phyloP scores from a whole-genome alignment of 371 early-diverging fungal species.

The Smittium culicis region DNA sequence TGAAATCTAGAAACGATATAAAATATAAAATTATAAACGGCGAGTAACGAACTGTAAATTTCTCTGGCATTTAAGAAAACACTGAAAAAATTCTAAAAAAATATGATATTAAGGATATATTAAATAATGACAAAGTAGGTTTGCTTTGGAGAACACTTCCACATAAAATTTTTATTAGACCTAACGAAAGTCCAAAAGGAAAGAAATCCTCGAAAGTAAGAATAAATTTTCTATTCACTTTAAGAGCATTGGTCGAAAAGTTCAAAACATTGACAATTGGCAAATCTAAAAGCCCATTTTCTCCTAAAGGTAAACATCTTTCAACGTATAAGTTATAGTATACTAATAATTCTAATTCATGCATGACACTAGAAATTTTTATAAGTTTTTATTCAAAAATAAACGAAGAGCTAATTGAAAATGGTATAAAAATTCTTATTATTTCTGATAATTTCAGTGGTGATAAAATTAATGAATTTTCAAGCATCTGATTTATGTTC shows the following conservation, averaged over 20 bases:
- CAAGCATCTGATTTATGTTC: background rate
- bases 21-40: background rate
- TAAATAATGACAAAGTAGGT: background rate
- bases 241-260: background rate
- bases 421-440: background rate
- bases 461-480: background rate
- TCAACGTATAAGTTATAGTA: background rate
- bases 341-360: background rate
- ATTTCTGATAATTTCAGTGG: background rate
- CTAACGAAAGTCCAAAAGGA: background rate
- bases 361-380: background rate
- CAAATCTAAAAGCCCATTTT: background rate
- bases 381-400: background rate
- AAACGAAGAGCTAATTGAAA: background rate
- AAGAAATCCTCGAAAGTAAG: background rate
- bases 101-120: background rate
- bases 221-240: background rate
- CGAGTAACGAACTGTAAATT: background rate
- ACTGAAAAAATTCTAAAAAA: background rate
- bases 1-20: background rate
- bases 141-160: background rate
- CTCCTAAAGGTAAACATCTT: background rate
- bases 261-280: background rate
- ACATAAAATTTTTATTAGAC: background rate
- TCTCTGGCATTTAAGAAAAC: background rate